Evolutionary conservation across 768 basidiomycete species (phyloP), one percentile per base, ranked within the genome.

Genomic region (Cantharellus anzutake): DNA sequence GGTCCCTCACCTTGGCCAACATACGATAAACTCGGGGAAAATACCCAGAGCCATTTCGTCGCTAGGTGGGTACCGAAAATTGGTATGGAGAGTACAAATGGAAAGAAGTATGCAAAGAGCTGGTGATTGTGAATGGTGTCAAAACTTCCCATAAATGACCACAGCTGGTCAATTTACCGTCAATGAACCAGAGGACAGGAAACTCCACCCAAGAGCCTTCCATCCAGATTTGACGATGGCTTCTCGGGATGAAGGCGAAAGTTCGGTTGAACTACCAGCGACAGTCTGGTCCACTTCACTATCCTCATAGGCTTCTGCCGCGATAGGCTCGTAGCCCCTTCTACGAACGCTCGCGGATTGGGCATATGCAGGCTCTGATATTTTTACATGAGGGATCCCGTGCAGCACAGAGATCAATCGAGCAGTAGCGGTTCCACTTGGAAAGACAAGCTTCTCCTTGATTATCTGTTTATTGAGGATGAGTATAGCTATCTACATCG

Each of bases 371-470:
- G 38, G 11, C 35, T 11, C 14, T 11, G 1, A 11, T 7, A 37
- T 11, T 11, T 11, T 11, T 11, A 37, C 82, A 39, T 80, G 80
- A 1, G 85, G 85, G 41, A 84, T 70, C 61, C 80, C 72, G 66
- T 97, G 91, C 11, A 98, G 75, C 7, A 96, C 86, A 2, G 90
- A 84, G 53, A 98, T 90, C 5, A 98, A 75, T 64, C 96, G 93
- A 3, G 93, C 93, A 1, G 94, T 98, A 1, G 93, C 93, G 14
- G 93, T 94, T 39, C 94, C 94, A 1, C 88, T 91, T 2, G 94
- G 94, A 65, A 98, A 98, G 2, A 86, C 76, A 2, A 98, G 80
- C 69, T 94, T 82, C 70, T 98, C 94, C 68, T 93, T 85, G 48
- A 98, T 81, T 61, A 98, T 91, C 86, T 91, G 63, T 11, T 63